These are phyloP conservation scores for Neurospora africana DNA, from an alignment of 495 filamentous ascomycete species.

Conservation along the genomic window DNA sequence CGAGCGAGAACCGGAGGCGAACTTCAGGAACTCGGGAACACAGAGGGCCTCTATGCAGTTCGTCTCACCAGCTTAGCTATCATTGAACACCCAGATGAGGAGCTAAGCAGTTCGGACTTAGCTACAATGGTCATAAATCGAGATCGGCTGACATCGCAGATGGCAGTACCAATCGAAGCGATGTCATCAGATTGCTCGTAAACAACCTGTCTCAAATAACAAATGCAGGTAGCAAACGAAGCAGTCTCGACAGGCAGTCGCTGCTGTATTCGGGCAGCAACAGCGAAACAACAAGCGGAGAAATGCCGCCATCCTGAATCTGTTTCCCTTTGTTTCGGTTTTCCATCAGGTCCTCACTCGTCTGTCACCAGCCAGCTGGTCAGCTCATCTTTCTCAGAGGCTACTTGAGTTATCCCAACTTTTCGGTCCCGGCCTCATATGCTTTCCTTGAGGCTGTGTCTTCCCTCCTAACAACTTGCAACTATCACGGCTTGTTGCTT, in stretches of 20 bases:
- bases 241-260: slow-evolving; percentile 10
- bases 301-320: slow-evolving; percentile 19
- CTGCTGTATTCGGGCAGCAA: slow-evolving; percentile 37
- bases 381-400: slow-evolving; percentile 3
- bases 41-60: slow-evolving; percentile 25
- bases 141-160: slow-evolving; percentile 7
- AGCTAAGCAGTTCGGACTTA: not conserved
- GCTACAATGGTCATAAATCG: not conserved
- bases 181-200: slow-evolving; percentile 11
- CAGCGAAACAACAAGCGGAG: slow-evolving; percentile 30
- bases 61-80: slow-evolving; percentile 30
- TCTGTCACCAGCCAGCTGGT: slow-evolving; percentile 8
- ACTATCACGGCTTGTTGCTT: not conserved
- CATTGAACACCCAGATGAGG: slow-evolving; percentile 13
- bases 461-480: not conserved
- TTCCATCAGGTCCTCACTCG: slow-evolving; percentile 7
- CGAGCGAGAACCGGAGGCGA: slow-evolving; percentile 3
- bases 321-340: slow-evolving; percentile 15
- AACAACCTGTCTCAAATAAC: slow-evolving; percentile 10
- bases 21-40: slow-evolving; percentile 5
- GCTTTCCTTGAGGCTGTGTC: not conserved
- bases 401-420: not conserved
- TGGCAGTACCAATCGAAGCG: not conserved
- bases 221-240: slow-evolving; percentile 11
- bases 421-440: not conserved